phyloP scores from a whole-genome alignment of 2,329 filamentous ascomycete species.

The Coniochaeta ligniaria region DNA sequence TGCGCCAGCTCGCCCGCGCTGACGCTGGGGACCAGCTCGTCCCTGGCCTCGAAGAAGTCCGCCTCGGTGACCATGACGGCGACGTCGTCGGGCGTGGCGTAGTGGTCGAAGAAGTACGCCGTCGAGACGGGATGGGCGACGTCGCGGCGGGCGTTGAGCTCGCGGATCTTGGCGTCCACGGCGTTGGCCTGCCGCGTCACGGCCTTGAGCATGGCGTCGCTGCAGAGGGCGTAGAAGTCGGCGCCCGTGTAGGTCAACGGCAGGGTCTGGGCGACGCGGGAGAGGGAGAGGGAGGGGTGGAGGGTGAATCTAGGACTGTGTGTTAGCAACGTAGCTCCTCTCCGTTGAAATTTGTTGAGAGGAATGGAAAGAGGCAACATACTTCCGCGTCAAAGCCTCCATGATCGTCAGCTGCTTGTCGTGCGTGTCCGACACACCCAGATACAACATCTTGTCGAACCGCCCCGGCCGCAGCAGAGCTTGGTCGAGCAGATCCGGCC shows the following conservation, averaged over 20 bases:
- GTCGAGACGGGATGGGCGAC: slow-evolving; percentile 55
- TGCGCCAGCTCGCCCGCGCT: slow-evolving; percentile 87
- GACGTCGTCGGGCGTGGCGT: slow-evolving; percentile 74
- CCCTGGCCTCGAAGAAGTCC: slow-evolving; percentile 76
- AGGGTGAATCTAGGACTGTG: slow-evolving; percentile 64
- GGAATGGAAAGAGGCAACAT: slow-evolving; percentile 27
- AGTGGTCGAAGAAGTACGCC: slow-evolving; percentile 93
- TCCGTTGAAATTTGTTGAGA: neutral
- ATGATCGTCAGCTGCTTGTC: slow-evolving; percentile 93
- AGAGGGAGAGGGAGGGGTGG: slow-evolving; percentile 69
- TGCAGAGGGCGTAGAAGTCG: slow-evolving; percentile 94
- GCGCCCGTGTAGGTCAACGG: slow-evolving; percentile 97
- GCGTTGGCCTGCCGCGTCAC: slow-evolving; percentile 81
- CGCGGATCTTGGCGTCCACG: slow-evolving; percentile 76
- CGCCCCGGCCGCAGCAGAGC: slow-evolving; percentile 82
- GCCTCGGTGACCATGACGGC: slow-evolving; percentile 82
- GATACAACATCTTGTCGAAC: slow-evolving; percentile 98
- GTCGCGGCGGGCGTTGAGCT: slow-evolving; percentile 46
- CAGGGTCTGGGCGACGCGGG: slow-evolving; percentile 64
- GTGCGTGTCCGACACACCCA: slow-evolving; percentile 93
- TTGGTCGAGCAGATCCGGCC: slow-evolving; percentile 86
- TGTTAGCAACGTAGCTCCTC: slow-evolving; percentile 1
- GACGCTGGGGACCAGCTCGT: slow-evolving; percentile 87
- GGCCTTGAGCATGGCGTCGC: slow-evolving; percentile 97
- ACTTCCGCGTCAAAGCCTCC: slow-evolving; percentile 92